Evolutionary conservation across 345 rosid genomes (phyloP).

Genomic region (Dipteronia dyeriana): DNA sequence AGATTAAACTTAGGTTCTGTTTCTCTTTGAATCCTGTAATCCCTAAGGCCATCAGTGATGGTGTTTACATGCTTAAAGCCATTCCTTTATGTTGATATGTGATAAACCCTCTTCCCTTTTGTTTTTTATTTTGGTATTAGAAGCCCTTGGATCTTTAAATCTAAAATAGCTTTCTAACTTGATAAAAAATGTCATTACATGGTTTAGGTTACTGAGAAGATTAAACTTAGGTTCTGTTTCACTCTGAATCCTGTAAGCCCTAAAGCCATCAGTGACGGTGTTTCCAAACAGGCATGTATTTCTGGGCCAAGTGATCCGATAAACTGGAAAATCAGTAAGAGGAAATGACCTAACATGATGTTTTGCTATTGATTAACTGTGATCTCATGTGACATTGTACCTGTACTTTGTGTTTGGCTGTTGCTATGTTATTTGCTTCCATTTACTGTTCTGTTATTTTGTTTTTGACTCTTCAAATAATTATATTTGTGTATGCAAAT

Average conservation of each 20-base stretch:
- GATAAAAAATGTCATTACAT: neutral
- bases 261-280: neutral
- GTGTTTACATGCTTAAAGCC: neutral
- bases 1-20: neutral
- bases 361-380: neutral
- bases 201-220: neutral
- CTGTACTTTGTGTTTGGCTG: neutral
- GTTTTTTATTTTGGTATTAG: too few relatives aligned
- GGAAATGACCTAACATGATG: neutral
- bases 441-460: neutral
- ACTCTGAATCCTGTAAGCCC: neutral
- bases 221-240: neutral
- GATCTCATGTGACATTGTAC: neutral
- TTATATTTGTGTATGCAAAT: neutral
- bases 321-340: neutral
- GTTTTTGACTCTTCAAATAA: neutral
- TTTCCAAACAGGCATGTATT: neutral
- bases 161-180: neutral
- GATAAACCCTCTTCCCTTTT: neutral
- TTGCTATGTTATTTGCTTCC: neutral
- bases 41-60: neutral
- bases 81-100: neutral
- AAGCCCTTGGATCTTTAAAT: neutral
- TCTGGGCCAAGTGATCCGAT: neutral
- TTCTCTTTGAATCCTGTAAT: neutral